Evolutionary conservation across 1,284 basidiomycete species (phyloP).

Genomic region (Pascua sp.): DNA sequence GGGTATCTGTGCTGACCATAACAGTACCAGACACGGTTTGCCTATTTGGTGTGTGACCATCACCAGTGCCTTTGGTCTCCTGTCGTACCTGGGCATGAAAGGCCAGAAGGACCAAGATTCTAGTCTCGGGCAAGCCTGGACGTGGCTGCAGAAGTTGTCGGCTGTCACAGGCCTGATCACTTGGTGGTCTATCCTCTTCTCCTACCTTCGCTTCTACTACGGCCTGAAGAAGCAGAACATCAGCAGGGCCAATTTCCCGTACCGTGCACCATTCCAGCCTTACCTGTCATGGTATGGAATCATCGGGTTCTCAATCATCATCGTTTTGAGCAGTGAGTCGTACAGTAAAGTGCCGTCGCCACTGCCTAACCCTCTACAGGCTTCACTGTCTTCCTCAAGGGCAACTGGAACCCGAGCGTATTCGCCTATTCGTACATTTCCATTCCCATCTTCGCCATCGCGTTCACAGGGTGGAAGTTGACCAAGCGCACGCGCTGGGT

Average conservation of each 20-base stretch:
- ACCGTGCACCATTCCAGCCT: slow-evolving; percentile 47
- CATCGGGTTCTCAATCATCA: slow-evolving; percentile 38
- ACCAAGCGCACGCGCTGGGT: slow-evolving; percentile 57
- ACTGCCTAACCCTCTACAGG: slow-evolving; percentile 43
- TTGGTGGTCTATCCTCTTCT: slow-evolving; percentile 66
- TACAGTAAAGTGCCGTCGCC: not conserved
- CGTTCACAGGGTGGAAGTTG: slow-evolving; percentile 60
- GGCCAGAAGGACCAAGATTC: slow-evolving; percentile 21
- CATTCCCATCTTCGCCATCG: slow-evolving; percentile 46
- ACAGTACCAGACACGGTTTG: slow-evolving; percentile 63
- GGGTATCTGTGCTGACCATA: not conserved
- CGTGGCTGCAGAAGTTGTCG: slow-evolving; percentile 64
- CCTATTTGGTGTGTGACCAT: slow-evolving; percentile 62
- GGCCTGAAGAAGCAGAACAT: slow-evolving; percentile 61
- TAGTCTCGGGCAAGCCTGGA: slow-evolving; percentile 40
- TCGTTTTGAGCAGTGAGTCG: slow-evolving; percentile 25
- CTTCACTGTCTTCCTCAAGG: slow-evolving; percentile 60
- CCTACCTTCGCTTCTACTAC: slow-evolving; percentile 70
- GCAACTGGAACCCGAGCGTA: slow-evolving; percentile 51
- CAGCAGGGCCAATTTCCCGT: slow-evolving; percentile 56
- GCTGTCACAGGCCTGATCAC: slow-evolving; percentile 66
- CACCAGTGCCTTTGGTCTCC: slow-evolving; percentile 55
- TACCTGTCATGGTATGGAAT: slow-evolving; percentile 20
- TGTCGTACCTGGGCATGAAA: slow-evolving; percentile 56
- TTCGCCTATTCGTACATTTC: slow-evolving; percentile 51